A percentile compares a stretch with the other conserved stretches of the same genome.
Evolutionary conservation across 1,139 yeast genomes (phyloP).

Genomic region (Taphrina pruni): DNA sequence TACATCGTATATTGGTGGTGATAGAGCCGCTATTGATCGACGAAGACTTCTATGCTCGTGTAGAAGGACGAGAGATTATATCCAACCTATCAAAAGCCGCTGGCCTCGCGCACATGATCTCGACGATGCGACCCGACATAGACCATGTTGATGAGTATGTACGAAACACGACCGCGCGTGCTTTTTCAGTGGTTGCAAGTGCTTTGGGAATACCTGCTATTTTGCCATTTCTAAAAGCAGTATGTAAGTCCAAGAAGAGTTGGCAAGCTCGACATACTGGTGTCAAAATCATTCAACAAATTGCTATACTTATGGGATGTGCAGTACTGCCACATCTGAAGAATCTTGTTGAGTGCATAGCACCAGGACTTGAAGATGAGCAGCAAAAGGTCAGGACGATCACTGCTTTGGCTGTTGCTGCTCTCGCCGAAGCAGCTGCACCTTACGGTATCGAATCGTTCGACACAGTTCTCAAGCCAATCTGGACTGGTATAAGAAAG

Average conservation of each 20-base stretch:
- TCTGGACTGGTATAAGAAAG: conserved; percentile 78
- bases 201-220: conserved; percentile 75
- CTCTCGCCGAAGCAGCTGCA: conserved; percentile 80
- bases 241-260: conserved; percentile 74
- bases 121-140: conserved; percentile 78
- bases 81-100: conserved; percentile 78
- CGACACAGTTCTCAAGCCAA: conserved; percentile 70
- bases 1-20: conserved; percentile 73
- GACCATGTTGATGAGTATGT: conserved; percentile 83
- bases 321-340: conserved; percentile 77
- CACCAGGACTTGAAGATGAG: conserved; percentile 71
- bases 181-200: conserved; percentile 83
- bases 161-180: conserved; percentile 75
- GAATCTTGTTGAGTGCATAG: conserved; percentile 67
- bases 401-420: conserved; percentile 73
- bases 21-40: conserved; percentile 81
- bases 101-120: conserved; percentile 78
- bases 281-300: conserved; percentile 74
- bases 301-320: conserved; percentile 71
- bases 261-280: conserved; percentile 94
- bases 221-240: conserved; percentile 82
- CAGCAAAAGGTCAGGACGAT: conserved; percentile 69
- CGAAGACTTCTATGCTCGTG: conserved; percentile 72
- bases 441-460: conserved; percentile 94
- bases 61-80: conserved; percentile 81